Percentiles rank a stretch among this genome's conserved stretches.
Evolutionary conservation across 345 rosid genomes (phyloP).

Genomic region (Murraya koenigii): DNA sequence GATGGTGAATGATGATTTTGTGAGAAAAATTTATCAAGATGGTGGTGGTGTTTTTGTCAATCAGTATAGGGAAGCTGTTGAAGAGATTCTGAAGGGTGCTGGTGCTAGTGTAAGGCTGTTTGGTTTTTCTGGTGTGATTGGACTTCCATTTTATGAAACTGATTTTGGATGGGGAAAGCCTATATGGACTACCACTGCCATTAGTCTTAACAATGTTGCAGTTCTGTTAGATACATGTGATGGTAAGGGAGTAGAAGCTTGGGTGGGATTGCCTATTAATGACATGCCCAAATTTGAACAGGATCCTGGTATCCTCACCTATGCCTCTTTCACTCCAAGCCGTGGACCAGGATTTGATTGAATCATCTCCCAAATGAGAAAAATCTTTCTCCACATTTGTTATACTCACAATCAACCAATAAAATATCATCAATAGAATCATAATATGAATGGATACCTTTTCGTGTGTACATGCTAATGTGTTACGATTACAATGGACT

Average conservation of each 20-base stretch:
- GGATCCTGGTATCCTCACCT: not conserved
- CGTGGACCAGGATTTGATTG: not conserved
- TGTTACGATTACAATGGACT: too few relatives aligned
- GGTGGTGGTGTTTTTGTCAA: not conserved
- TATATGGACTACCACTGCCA: slow-evolving; percentile 7
- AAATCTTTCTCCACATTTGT: too few relatives aligned
- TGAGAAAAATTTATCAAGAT: not conserved
- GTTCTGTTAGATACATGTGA: slow-evolving; percentile 14
- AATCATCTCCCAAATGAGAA: not conserved
- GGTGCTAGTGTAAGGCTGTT: not conserved
- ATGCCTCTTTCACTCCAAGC: not conserved
- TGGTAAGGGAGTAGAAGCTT: not conserved
- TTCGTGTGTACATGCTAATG: too few relatives aligned
- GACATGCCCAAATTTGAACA: not conserved
- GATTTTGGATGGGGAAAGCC: slow-evolving; percentile 25
- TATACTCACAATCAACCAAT: too few relatives aligned
- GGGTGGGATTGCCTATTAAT: not conserved
- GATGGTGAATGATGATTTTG: not conserved
- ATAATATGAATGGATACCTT: too few relatives aligned
- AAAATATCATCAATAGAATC: too few relatives aligned
- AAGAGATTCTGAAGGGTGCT: not conserved
- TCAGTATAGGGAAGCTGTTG: not conserved
- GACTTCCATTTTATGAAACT: slow-evolving; percentile 22
- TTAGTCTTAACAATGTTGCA: not conserved
- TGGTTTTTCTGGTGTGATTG: slow-evolving; percentile 19